Conservation (phyloP, 2,329 filamentous ascomycete genomes). For the Metarhizium robertsii region DNA sequence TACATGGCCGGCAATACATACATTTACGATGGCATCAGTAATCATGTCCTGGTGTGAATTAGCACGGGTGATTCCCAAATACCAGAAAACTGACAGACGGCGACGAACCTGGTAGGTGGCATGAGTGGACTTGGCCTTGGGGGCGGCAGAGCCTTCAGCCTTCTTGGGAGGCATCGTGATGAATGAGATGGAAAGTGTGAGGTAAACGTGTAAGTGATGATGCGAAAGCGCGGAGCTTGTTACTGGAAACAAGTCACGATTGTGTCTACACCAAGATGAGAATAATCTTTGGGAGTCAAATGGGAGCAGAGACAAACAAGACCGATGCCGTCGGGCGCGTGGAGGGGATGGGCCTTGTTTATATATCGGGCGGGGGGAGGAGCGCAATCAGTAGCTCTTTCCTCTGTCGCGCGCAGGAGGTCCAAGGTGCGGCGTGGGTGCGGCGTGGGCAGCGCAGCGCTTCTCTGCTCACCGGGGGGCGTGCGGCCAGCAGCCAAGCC, state of each 20-base stretch:
- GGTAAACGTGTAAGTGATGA: constrained; percentile 2
- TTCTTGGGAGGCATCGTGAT: constrained; percentile 53
- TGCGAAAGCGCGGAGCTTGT: neutral
- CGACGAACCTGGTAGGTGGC: constrained; percentile 50
- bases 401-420: constrained; percentile 1
- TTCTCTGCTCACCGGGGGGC: neutral
- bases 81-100: neutral
- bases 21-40: constrained; percentile 50
- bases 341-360: constrained; percentile 45
- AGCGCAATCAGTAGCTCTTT: constrained; percentile 42
- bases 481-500: neutral
- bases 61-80: neutral
- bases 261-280: constrained; percentile 14
- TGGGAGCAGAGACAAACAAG: constrained; percentile 22
- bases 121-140: constrained; percentile 44
- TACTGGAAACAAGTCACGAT: constrained; percentile 13
- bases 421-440: neutral
- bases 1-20: constrained; percentile 32
- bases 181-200: constrained; percentile 13
- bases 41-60: constrained; percentile 47
- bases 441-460: neutral
- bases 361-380: constrained; percentile 50
- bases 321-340: constrained; percentile 39
- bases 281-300: constrained; percentile 6
- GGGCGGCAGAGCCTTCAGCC: constrained; percentile 27